Percentiles rank a stretch among this genome's conserved stretches.
These are phyloP conservation scores for Suhomyces kunorum DNA, from an alignment of 1,139 yeast genomes.

Conservation along the genomic window DNA sequence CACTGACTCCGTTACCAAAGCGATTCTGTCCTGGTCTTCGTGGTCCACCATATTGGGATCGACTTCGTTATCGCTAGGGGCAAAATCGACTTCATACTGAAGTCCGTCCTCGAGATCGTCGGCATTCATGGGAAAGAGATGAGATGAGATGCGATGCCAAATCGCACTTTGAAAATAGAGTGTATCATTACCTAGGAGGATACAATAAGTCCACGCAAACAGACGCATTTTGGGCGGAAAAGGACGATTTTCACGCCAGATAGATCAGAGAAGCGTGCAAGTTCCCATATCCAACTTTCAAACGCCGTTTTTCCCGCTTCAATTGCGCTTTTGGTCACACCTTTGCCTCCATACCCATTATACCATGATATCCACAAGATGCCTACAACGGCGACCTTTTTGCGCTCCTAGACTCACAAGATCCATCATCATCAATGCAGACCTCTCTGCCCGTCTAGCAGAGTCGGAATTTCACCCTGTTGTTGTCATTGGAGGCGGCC, in stretches of 20 bases:
- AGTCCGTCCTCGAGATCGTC: slow-evolving; percentile 75
- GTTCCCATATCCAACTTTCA: no score
- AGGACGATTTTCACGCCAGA: neutral
- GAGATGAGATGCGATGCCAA: slow-evolving; percentile 12
- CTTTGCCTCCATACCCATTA: neutral
- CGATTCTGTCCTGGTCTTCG: slow-evolving; percentile 4
- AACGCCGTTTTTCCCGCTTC: neutral
- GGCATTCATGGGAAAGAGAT: slow-evolving; percentile 14
- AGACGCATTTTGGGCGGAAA: neutral
- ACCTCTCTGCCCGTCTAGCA: slow-evolving; percentile 12
- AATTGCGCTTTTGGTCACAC: neutral
- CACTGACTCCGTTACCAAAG: slow-evolving; percentile 13
- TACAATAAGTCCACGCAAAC: neutral
- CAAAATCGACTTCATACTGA: slow-evolving; percentile 51
- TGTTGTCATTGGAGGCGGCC: slow-evolving; percentile 95
- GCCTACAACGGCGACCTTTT: neutral
- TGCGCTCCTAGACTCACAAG: neutral
- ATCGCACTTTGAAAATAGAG: slow-evolving; percentile 1
- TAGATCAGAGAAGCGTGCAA: no score
- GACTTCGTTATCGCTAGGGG: slow-evolving; percentile 7
- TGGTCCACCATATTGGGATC: slow-evolving; percentile 6
- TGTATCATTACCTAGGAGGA: neutral
- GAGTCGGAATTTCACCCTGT: slow-evolving; percentile 50
- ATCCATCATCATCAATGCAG: slow-evolving; percentile 14
- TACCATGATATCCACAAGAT: neutral